phyloP scores from a whole-genome alignment of 257 asterid species.

The Nicotiana benthamiana region DNA sequence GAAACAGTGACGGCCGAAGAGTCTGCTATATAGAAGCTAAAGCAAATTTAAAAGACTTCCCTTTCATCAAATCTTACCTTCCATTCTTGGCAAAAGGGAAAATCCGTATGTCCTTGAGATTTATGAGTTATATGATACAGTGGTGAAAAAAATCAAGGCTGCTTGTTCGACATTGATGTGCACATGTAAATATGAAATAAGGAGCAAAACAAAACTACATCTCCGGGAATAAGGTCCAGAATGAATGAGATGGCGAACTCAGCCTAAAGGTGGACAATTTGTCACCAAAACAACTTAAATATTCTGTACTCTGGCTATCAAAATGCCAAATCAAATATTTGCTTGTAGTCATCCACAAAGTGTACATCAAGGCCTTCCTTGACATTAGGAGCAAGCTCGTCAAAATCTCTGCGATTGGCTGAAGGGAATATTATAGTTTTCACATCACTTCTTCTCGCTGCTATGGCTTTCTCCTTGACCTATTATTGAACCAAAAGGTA shows the following conservation, averaged over 20 bases:
- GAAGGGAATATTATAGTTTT: conserved; percentile 80
- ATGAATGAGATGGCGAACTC: background rate
- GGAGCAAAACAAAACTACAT: background rate
- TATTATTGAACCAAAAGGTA: conserved; percentile 12
- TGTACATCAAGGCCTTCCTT: conserved; percentile 91
- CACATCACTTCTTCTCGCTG: conserved; percentile 87
- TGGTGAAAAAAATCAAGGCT: background rate
- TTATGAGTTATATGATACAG: background rate
- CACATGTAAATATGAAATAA: background rate
- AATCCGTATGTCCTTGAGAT: background rate
- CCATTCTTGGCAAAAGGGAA: background rate
- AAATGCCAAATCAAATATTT: conserved; percentile 68
- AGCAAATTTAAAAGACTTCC: too few relatives aligned
- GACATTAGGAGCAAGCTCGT: conserved; percentile 86
- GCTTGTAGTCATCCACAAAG: conserved; percentile 74
- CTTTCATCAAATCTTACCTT: background rate
- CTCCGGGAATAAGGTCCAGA: background rate
- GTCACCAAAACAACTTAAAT: background rate
- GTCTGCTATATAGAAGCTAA: background rate
- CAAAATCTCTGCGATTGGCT: conserved; percentile 94
- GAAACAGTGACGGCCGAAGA: background rate
- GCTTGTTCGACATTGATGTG: background rate
- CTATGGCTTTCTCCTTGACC: conserved; percentile 96
- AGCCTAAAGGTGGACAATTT: background rate
- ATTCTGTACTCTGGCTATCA: conserved; percentile 8